Evolutionary conservation across 306 rosid genomes (phyloP).

Genomic region (Argentina anserina): DNA sequence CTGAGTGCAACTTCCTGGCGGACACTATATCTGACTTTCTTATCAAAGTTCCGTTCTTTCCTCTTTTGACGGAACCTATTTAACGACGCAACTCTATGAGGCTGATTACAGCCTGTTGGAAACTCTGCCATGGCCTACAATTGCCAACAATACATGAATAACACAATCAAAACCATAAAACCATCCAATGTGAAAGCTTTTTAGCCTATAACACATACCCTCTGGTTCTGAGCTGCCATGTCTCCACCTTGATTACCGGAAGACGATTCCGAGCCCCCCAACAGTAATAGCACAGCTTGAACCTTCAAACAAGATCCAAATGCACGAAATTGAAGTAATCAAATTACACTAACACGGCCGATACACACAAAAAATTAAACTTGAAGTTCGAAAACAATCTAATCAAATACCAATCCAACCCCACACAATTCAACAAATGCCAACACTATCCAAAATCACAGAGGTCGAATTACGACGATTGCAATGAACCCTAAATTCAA

Average conservation of each 20-base stretch:
- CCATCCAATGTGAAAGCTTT: neutral
- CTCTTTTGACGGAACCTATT: constrained; percentile 87
- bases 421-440: neutral
- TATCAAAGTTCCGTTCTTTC: constrained; percentile 86
- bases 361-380: neutral
- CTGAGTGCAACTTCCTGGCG: constrained; percentile 99
- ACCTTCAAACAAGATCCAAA: constrained; percentile 46
- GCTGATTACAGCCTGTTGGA: constrained; percentile 62
- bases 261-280: constrained; percentile 75
- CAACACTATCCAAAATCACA: neutral
- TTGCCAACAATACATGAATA: constrained; percentile 12
- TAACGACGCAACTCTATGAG: constrained; percentile 84
- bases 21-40: constrained; percentile 92
- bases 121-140: constrained; percentile 49
- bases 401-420: no score
- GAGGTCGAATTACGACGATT: neutral
- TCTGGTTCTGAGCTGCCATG: constrained; percentile 43
- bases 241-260: constrained; percentile 52
- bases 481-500: constrained; percentile 3
- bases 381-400: neutral
- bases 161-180: neutral
- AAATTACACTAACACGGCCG: neutral
- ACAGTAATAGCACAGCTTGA: constrained; percentile 73
- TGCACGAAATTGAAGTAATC: neutral
- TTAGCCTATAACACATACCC: constrained; percentile 42